Evolutionary conservation across 2,329 filamentous ascomycete genomes (phyloP).

Genomic region (Trichoderma guizhouense): DNA sequence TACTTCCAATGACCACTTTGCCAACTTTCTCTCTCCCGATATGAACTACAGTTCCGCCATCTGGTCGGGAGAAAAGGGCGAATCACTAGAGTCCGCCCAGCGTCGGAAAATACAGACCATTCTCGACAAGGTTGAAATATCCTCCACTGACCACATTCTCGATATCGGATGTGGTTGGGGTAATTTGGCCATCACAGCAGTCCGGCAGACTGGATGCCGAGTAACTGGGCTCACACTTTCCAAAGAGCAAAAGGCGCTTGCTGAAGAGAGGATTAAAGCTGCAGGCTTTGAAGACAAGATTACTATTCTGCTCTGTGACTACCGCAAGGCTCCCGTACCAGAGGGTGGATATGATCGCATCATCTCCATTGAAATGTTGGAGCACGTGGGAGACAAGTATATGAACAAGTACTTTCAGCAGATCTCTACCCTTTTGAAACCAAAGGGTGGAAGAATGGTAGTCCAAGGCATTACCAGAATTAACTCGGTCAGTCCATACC

Average conservation of each 20-base stretch:
- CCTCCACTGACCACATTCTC: constrained; percentile 62
- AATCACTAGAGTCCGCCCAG: constrained; percentile 63
- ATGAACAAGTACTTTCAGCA: constrained; percentile 63
- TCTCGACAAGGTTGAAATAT: constrained; percentile 61
- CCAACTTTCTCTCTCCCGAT: constrained; percentile 18
- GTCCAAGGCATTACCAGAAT: constrained; percentile 72
- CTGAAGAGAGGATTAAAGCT: constrained; percentile 59
- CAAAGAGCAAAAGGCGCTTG: constrained; percentile 64
- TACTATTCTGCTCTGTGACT: constrained; percentile 63
- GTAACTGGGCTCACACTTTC: constrained; percentile 67
- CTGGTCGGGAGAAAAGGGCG: constrained; percentile 32
- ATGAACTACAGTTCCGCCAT: constrained; percentile 21
- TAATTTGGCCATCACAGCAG: constrained; percentile 66
- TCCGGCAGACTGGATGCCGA: constrained; percentile 60
- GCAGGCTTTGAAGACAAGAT: constrained; percentile 60
- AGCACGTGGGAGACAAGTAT: constrained; percentile 67
- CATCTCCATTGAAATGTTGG: constrained; percentile 73
- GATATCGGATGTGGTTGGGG: constrained; percentile 77
- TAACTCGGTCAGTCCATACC: neutral
- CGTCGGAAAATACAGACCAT: constrained; percentile 65
- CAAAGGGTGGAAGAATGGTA: constrained; percentile 60
- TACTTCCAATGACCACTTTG: constrained; percentile 18
- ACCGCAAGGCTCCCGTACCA: constrained; percentile 57
- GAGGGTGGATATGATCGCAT: constrained; percentile 62
- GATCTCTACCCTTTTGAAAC: constrained; percentile 61